phyloP scores from a whole-genome alignment of 768 basidiomycete genomes.

The Hortiboletus flavorubellus region DNA sequence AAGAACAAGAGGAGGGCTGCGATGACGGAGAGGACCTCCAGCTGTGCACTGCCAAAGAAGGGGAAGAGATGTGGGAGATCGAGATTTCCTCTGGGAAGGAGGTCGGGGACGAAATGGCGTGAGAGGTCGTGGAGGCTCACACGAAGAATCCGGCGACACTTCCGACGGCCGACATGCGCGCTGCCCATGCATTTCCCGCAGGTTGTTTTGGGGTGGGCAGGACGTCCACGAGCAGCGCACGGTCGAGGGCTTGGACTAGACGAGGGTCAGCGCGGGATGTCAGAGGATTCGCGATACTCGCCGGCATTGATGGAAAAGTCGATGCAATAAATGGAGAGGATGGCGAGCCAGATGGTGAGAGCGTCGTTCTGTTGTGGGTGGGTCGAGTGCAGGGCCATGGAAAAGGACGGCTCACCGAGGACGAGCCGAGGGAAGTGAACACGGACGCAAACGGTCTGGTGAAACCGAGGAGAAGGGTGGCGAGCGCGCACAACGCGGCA shows the following conservation, averaged over 20 bases:
- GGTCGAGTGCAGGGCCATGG: background rate
- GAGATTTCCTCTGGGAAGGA: slow-evolving; percentile 62
- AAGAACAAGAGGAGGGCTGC: slow-evolving; percentile 63
- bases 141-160: slow-evolving; percentile 85
- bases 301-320: slow-evolving; percentile 64
- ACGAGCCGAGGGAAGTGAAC: slow-evolving; percentile 35
- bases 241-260: slow-evolving; percentile 83
- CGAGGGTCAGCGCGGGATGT: background rate
- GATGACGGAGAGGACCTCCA: slow-evolving; percentile 77
- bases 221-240: slow-evolving; percentile 86
- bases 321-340: slow-evolving; percentile 62
- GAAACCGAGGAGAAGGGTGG: slow-evolving; percentile 83
- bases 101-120: background rate
- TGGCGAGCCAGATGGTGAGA: slow-evolving; percentile 73
- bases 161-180: slow-evolving; percentile 86
- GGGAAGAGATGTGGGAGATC: slow-evolving; percentile 69
- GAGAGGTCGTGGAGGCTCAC: slow-evolving; percentile 41
- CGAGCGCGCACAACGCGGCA: slow-evolving; percentile 58
- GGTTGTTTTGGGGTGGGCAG: slow-evolving; percentile 74
- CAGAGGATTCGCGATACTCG: background rate
- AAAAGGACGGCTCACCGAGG: slow-evolving; percentile 28
- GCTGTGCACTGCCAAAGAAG: slow-evolving; percentile 73
- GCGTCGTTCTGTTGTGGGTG: slow-evolving; percentile 46
- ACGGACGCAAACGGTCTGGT: slow-evolving; percentile 62
- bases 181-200: slow-evolving; percentile 92